Conservation (phyloP, 306 rosid genomes). For the Hippophae tibetana region DNA sequence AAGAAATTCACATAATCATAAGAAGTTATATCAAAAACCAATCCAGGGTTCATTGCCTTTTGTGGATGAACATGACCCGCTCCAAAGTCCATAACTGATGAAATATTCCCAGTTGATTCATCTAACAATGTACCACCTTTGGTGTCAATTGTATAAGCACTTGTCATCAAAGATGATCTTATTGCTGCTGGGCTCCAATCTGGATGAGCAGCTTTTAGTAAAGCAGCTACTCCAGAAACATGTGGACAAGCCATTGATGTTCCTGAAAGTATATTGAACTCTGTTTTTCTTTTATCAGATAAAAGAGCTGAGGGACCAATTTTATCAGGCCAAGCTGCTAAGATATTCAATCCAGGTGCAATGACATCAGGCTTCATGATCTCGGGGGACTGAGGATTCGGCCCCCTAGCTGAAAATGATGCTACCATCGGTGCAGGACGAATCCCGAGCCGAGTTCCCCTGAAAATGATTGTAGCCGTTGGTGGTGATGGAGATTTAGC, state of each 20-base stretch:
- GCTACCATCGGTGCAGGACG: constrained; percentile 89
- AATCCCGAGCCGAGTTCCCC: constrained; percentile 66
- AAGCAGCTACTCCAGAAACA: constrained; percentile 75
- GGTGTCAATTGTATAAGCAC: constrained; percentile 68
- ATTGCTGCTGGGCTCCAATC: constrained; percentile 90
- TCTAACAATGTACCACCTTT: constrained; percentile 55
- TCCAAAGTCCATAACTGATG: constrained; percentile 63
- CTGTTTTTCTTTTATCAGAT: constrained; percentile 52
- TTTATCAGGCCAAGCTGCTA: constrained; percentile 91
- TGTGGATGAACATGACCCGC: constrained; percentile 82
- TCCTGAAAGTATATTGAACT: constrained; percentile 76
- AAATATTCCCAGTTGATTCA: constrained; percentile 74
- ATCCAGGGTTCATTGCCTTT: constrained; percentile 79
- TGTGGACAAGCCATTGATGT: constrained; percentile 99
- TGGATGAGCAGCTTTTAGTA: constrained; percentile 86
- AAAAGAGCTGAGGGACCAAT: constrained; percentile 72
- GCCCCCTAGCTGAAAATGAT: constrained; percentile 81
- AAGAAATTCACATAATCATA: constrained; percentile 72
- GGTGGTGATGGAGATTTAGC: constrained; percentile 32
- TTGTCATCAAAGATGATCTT: constrained; percentile 75
- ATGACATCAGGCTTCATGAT: constrained; percentile 79
- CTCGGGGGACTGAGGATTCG: constrained; percentile 79
- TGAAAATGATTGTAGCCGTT: constrained; percentile 47
- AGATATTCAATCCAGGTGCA: constrained; percentile 82
- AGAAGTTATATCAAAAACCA: constrained; percentile 48